Conservation (phyloP, 208 protist genomes). For the Blechomonas ayalai region DNA sequence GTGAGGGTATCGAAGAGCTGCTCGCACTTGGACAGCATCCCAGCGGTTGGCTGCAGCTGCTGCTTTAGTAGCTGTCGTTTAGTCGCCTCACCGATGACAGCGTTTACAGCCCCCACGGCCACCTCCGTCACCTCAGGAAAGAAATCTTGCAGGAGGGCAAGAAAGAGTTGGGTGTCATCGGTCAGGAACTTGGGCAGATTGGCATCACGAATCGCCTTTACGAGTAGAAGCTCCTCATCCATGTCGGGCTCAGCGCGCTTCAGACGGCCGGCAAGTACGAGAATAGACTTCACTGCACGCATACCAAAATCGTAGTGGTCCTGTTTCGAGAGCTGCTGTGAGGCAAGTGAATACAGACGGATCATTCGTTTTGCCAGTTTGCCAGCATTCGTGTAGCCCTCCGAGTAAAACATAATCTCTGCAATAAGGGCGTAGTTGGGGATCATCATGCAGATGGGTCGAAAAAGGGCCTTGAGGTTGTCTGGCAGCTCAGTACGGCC, state of each 20-base stretch:
- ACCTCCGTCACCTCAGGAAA: constrained; percentile 77
- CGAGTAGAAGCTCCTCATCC: constrained; percentile 89
- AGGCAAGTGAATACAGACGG: constrained; percentile 91
- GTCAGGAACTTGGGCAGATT: constrained; percentile 92
- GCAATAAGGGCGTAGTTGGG: constrained; percentile 95
- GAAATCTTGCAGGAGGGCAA: constrained; percentile 87
- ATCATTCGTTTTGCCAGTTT: constrained; percentile 92
- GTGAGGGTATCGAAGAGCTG: constrained; percentile 92
- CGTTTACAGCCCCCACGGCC: constrained; percentile 39
- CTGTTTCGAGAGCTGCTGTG: constrained; percentile 94
- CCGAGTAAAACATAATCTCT: constrained; percentile 96
- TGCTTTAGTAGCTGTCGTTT: constrained; percentile 38
- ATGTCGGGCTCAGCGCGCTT: constrained; percentile 81
- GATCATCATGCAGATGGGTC: constrained; percentile 96
- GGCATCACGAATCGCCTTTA: constrained; percentile 86
- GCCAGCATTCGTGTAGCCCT: constrained; percentile 93
- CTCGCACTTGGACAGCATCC: constrained; percentile 76
- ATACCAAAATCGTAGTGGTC: constrained; percentile 96
- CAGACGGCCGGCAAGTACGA: constrained; percentile 88
- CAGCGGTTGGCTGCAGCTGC: constrained; percentile 61
- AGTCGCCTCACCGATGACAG: constrained; percentile 30
- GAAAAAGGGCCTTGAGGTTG: constrained; percentile 95
- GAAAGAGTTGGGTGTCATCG: constrained; percentile 88
- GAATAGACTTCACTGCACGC: constrained; percentile 93
- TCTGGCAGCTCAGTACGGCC: constrained; percentile 96